phyloP scores from a whole-genome alignment of 495 filamentous ascomycete genomes.

The Penicillium coprophilum region DNA sequence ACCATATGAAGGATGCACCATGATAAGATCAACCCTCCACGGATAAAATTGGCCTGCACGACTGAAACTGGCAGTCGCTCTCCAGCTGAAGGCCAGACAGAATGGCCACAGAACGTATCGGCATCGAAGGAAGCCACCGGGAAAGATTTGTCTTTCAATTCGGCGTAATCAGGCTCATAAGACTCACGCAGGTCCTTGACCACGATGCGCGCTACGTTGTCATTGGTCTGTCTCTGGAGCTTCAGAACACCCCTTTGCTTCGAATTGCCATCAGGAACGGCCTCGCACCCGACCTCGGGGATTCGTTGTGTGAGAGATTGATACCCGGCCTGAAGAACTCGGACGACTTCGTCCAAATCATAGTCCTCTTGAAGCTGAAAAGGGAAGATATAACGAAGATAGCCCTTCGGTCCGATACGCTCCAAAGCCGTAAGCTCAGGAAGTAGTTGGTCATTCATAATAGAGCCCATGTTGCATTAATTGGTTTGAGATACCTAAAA shows the following conservation, averaged over 20 bases:
- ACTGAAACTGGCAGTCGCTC: conserved; percentile 30
- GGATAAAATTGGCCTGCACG: conserved; percentile 41
- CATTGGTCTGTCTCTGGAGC: conserved; percentile 18
- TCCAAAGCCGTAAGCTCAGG: conserved; percentile 31
- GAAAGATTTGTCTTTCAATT: conserved; percentile 34
- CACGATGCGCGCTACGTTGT: conserved; percentile 11
- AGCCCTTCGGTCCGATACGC: conserved; percentile 38
- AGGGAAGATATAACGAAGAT: conserved; percentile 33
- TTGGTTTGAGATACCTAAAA: neutral
- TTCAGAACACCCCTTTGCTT: conserved; percentile 34
- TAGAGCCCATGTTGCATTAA: conserved; percentile 14
- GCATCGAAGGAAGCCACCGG: conserved; percentile 33
- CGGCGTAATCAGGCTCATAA: conserved; percentile 23
- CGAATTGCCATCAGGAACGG: conserved; percentile 28
- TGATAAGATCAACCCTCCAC: conserved; percentile 27
- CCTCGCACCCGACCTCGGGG: conserved; percentile 31
- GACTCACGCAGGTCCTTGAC: conserved; percentile 34
- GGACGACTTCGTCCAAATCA: conserved; percentile 24
- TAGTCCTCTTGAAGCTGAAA: conserved; percentile 28
- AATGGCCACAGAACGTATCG: conserved; percentile 29
- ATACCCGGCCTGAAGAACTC: conserved; percentile 29
- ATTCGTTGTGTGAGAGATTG: conserved; percentile 26
- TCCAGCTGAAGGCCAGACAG: conserved; percentile 32
- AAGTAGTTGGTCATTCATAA: conserved; percentile 5
- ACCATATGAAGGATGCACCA: conserved; percentile 35